Base-by-base conservation (phyloP, 1,284 basidiomycete genomes). In the Ustilago nuda region DNA sequence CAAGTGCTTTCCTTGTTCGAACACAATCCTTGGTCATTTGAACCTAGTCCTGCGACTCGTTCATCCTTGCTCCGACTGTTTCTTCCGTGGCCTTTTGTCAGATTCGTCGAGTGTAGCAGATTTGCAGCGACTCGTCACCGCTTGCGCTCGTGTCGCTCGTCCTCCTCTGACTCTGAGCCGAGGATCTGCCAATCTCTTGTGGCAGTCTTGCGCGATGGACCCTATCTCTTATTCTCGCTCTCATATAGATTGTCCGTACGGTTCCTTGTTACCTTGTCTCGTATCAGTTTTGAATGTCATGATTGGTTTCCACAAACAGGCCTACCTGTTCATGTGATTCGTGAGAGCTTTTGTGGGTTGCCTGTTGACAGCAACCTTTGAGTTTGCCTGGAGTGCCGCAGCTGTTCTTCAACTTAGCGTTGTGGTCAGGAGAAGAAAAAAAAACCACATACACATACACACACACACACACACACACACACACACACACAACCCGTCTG, bases 101-200 rank as follows among this genome's bases (percentile, higher is more conserved):
- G 27, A 33, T 12, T 32, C 11, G 23, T 7, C 63, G 30, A 51
- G 12, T 51, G 41, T 41, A 48, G 54, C 48, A 52, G 36, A 46
- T 48, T 27, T 46, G 52, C 52, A 57, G 72, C 66, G 72, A 75
- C 54, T 75, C 72, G 72, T 75, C 72, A 75, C 72, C 72, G 72
- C 63, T 61, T 30, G 54, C 53, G 30, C 39, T 33, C 35, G 45
- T 32, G 57, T 33, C 54, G n/a, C 61, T 54, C 61, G 48, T 37
- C 19, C 12, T 15, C 4, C 30, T 30, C 15, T 30, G 19, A 37
- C 37, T 45, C 41, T 53, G 27, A 19, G 35, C 9, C 39, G 50
- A 8, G 41, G 48, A 41, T 12, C 1, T 46, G 55, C 55, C 43
- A 45, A 17, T 35, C 13, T 23, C 9, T 11, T 23, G 36, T 51